Percentiles rank a stretch among this genome's conserved stretches.
phyloP scores from a whole-genome alignment of 2,329 filamentous ascomycete genomes.

The Raffaelea ambrosiae region DNA sequence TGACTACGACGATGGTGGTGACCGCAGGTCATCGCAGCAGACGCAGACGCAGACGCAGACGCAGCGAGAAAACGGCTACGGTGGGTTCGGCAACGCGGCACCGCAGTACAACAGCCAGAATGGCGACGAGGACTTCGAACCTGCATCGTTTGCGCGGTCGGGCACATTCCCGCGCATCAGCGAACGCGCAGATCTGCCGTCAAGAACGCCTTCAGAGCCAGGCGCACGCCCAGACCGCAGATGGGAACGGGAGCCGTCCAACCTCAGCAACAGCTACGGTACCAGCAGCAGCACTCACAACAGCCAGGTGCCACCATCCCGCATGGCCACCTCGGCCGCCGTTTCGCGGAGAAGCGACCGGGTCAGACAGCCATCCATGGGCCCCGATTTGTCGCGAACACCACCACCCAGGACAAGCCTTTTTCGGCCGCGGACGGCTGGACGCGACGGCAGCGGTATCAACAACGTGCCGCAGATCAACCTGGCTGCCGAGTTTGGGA shows the following conservation, averaged over 20 bases:
- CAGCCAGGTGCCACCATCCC: constrained; percentile 8
- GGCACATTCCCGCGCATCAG: constrained; percentile 43
- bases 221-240: constrained; percentile 30
- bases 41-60: constrained; percentile 25
- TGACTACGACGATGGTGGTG: too few relatives aligned
- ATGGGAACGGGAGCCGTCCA: constrained; percentile 19
- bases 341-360: too few relatives aligned
- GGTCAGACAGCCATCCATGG: constrained; percentile 35
- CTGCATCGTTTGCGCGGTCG: constrained; percentile 33
- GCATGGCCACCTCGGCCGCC: constrained; percentile 13
- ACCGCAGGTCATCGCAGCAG: too few relatives aligned
- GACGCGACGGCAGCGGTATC: constrained; percentile 22
- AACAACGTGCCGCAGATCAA: constrained; percentile 34
- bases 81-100: constrained; percentile 43
- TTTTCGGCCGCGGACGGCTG: constrained; percentile 31
- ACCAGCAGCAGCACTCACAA: constrained; percentile 1
- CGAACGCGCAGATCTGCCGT: constrained; percentile 26
- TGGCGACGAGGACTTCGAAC: constrained; percentile 26
- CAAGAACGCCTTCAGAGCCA: constrained; percentile 40
- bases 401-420: constrained; percentile 45
- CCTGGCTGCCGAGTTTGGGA: constrained; percentile 50
- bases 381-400: constrained; percentile 40
- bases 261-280: constrained; percentile 2
- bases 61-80: constrained; percentile 46
- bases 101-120: constrained; percentile 12